Evolutionary conservation across 1,284 basidiomycete species (phyloP).

Genomic region (Ustilago hordei): DNA sequence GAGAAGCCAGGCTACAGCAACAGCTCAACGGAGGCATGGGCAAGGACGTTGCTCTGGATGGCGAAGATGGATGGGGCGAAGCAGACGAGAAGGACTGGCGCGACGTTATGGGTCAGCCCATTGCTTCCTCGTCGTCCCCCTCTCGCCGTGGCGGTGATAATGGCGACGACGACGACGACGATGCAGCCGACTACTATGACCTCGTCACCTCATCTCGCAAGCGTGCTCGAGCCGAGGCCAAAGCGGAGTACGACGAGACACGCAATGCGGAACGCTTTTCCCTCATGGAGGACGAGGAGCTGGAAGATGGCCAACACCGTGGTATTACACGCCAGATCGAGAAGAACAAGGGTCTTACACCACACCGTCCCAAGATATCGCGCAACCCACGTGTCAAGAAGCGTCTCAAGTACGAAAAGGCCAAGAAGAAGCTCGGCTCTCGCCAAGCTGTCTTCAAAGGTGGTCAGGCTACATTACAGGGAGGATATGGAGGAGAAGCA

Average conservation of each 20-base stretch:
- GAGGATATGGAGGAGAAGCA: constrained; percentile 66
- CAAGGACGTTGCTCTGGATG: constrained; percentile 38
- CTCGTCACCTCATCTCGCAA: constrained; percentile 56
- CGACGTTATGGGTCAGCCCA: constrained; percentile 61
- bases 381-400: constrained; percentile 69
- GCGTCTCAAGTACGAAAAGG: constrained; percentile 66
- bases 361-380: constrained; percentile 61
- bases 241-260: constrained; percentile 63
- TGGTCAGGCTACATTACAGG: constrained; percentile 63
- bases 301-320: constrained; percentile 65
- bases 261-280: constrained; percentile 57
- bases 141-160: constrained; percentile 21
- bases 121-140: constrained; percentile 12
- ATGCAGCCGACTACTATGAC: constrained; percentile 66
- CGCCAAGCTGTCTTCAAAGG: constrained; percentile 68
- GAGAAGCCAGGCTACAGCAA: constrained; percentile 46
- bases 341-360: constrained; percentile 68
- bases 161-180: constrained; percentile 42
- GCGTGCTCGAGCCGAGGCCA: constrained; percentile 54
- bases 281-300: constrained; percentile 54
- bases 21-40: constrained; percentile 31
- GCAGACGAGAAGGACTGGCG: constrained; percentile 62
- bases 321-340: constrained; percentile 66
- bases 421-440: constrained; percentile 66
- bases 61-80: constrained; percentile 62